phyloP scores from a whole-genome alignment of 768 basidiomycete species.

The Russula ochroleuca region DNA sequence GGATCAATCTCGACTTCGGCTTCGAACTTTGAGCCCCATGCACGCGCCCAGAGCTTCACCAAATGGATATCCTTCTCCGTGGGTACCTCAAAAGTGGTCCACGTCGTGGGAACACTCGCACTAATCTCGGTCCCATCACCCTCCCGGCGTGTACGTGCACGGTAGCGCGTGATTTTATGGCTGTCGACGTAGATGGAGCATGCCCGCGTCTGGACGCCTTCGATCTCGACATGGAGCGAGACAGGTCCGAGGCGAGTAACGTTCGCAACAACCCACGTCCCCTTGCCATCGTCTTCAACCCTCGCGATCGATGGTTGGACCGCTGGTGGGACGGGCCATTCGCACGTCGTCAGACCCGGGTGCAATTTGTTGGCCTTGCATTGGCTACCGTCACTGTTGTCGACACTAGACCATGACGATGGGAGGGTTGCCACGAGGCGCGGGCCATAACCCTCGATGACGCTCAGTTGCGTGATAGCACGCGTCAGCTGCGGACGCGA shows the following conservation, averaged over 20 bases:
- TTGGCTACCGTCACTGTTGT: conserved; percentile 33
- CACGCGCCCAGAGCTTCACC: conserved; percentile 20
- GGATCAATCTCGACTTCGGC: conserved; percentile 18
- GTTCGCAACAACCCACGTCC: conserved; percentile 44
- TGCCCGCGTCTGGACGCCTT: conserved; percentile 57
- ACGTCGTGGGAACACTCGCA: neutral
- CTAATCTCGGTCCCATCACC: neutral
- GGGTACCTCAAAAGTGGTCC: conserved; percentile 23
- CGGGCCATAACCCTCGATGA: conserved; percentile 43
- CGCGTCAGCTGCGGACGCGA: conserved; percentile 30
- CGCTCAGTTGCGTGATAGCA: conserved; percentile 44
- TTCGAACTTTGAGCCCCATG: conserved; percentile 21
- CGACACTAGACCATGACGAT: conserved; percentile 40
- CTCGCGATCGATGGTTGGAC: conserved; percentile 41
- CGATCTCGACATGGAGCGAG: conserved; percentile 47
- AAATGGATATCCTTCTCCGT: conserved; percentile 1
- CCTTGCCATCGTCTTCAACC: neutral
- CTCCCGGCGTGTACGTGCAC: conserved; percentile 9
- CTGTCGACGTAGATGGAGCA: conserved; percentile 59
- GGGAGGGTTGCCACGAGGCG: conserved; percentile 48
- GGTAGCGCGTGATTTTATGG: conserved; percentile 21
- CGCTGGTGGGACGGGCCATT: conserved; percentile 41
- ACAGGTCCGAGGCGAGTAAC: conserved; percentile 41
- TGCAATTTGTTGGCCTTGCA: conserved; percentile 29
- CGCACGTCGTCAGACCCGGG: conserved; percentile 45